Conservation (phyloP, 768 basidiomycete genomes). For the Mycena olivaceomarginata region DNA sequence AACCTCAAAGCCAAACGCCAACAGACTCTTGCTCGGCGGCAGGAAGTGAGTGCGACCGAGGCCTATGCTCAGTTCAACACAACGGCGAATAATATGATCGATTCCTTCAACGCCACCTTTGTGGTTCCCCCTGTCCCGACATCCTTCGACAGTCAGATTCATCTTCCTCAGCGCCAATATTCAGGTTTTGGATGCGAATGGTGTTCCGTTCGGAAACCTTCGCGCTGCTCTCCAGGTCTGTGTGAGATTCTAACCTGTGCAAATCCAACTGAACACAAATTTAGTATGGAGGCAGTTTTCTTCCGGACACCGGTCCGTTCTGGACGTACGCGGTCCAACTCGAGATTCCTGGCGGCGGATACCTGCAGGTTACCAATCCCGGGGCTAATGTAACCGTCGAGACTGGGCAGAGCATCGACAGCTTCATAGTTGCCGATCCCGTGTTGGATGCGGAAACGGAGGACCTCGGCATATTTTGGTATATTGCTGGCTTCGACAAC, state of each 20-base stretch:
- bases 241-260: constrained; percentile 9
- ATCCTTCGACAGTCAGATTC: constrained; percentile 27
- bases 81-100: constrained; percentile 26
- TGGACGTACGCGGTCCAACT: constrained; percentile 31
- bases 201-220: constrained; percentile 28
- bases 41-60: too few species aligned
- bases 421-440: constrained; percentile 8
- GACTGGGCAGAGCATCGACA: too few species aligned
- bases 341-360: constrained; percentile 12
- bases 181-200: constrained; percentile 20
- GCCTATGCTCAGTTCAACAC: constrained; percentile 11
- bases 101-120: constrained; percentile 33
- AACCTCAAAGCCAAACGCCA: constrained; percentile 14
- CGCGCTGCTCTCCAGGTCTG: constrained; percentile 32
- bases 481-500: constrained; percentile 14
- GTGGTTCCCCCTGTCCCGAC: constrained; percentile 15
- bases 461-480: constrained; percentile 17
- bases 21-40: constrained; percentile 15
- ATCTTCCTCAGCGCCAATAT: constrained; percentile 30
- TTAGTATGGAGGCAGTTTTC: constrained; percentile 33
- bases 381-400: constrained; percentile 6
- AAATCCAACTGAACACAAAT: constrained; percentile 18
- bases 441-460: constrained; percentile 13
- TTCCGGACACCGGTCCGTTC: constrained; percentile 23
- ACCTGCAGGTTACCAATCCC: constrained; percentile 7